A percentile compares a stretch with the other conserved stretches of the same genome.
Evolutionary conservation across 2,329 filamentous ascomycete species (phyloP).

Genomic region (Chaetomium strumarium): DNA sequence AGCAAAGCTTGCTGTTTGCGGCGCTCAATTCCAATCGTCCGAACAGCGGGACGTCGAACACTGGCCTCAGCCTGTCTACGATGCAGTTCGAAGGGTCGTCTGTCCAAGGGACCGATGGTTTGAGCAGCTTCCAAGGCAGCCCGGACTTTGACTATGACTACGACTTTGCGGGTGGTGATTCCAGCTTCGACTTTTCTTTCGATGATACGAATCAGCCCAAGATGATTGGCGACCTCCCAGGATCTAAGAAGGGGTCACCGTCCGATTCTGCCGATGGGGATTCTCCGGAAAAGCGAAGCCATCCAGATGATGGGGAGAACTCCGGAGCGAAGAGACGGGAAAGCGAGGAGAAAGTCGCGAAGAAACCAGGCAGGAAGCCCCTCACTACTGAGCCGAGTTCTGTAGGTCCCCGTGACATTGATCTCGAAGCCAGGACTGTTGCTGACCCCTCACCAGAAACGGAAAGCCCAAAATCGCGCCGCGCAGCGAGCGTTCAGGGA

Average conservation of each 20-base stretch:
- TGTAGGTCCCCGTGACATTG: slow-evolving; percentile 52
- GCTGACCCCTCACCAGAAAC: slow-evolving; percentile 56
- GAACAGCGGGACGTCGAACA: slow-evolving; percentile 32
- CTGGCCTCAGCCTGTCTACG: slow-evolving; percentile 41
- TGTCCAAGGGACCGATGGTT: slow-evolving; percentile 38
- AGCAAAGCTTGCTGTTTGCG: slow-evolving; percentile 69
- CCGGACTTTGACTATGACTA: slow-evolving; percentile 80
- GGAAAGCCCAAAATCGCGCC: slow-evolving; percentile 91
- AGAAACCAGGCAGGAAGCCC: slow-evolving; percentile 95
- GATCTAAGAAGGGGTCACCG: slow-evolving; percentile 37
- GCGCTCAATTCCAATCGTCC: slow-evolving; percentile 67
- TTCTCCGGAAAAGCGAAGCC: slow-evolving; percentile 64
- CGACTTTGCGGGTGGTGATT: slow-evolving; percentile 63
- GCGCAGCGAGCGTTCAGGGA: slow-evolving; percentile 91
- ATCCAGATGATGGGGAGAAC: slow-evolving; percentile 61
- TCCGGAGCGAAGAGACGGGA: slow-evolving; percentile 66
- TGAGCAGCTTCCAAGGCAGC: slow-evolving; percentile 61
- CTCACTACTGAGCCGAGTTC: slow-evolving; percentile 92
- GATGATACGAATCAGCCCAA: slow-evolving; percentile 48
- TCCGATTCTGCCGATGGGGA: slow-evolving; percentile 58
- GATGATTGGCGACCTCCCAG: slow-evolving; percentile 73
- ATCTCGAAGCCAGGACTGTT: neutral
- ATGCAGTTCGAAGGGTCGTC: slow-evolving; percentile 46
- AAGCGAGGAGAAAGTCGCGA: slow-evolving; percentile 75
- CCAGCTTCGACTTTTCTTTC: slow-evolving; percentile 69